These are phyloP conservation scores for Suillus tomentosus DNA, from an alignment of 768 basidiomycete genomes.

Conservation along the genomic window DNA sequence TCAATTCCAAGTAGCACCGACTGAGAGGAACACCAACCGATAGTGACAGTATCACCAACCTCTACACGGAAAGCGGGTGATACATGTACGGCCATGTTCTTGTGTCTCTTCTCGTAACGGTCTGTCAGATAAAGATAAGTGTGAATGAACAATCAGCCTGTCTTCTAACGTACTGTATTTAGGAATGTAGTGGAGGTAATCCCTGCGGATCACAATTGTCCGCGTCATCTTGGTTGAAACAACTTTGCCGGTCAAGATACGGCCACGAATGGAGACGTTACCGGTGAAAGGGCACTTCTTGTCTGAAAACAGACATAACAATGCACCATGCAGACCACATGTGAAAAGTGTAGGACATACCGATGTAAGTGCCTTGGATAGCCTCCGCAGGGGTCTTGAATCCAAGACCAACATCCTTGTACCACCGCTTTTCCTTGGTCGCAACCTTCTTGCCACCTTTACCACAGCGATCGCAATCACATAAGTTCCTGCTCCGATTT, in stretches of 20 bases:
- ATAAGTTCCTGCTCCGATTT: conserved; percentile 16
- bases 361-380: conserved; percentile 94
- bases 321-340: background rate
- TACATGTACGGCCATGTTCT: conserved; percentile 95
- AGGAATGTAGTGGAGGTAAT: conserved; percentile 95
- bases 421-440: conserved; percentile 97
- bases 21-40: conserved; percentile 60
- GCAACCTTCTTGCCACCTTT: conserved; percentile 85
- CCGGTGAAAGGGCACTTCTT: conserved; percentile 99
- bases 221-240: conserved; percentile 99
- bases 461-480: conserved; percentile 11
- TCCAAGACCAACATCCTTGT: conserved; percentile 96
- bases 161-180: conserved; percentile 85
- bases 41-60: conserved; percentile 90
- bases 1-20: conserved; percentile 8
- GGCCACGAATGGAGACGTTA: conserved; percentile 95
- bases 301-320: conserved; percentile 50
- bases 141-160: conserved; percentile 3
- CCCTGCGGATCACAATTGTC: conserved; percentile 93
- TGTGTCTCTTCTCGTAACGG: conserved; percentile 98
- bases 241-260: conserved; percentile 97
- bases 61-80: conserved; percentile 99
- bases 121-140: conserved; percentile 46
- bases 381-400: conserved; percentile 97
- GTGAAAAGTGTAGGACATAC: conserved; percentile 47